Base-by-base conservation (phyloP, 148 eudicot genomes). In the Gaultheria prostrata region DNA sequence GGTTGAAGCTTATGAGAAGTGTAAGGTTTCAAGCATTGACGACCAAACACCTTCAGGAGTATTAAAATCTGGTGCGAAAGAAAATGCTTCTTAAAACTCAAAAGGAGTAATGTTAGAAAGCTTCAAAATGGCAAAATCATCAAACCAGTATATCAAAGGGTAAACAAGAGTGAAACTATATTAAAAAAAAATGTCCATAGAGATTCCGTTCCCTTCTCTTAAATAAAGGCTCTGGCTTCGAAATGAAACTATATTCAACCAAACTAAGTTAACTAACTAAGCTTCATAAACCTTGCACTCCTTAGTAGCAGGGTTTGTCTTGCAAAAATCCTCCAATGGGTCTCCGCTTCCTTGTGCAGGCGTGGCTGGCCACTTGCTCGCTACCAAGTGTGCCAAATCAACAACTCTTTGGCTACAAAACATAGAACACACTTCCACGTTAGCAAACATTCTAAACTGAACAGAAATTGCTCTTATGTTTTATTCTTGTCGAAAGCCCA, bases 201-300 rank as follows among this genome's bases (percentile, higher is more conserved):
- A 39, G 43, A 63, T 24, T 63, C 30, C 24, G 13, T 63, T 10
- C 70, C 14, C 70, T 26, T 26, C 32, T n/a, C 70, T 24, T 63
- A 63, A 24, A 9, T 30, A 63, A 63, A 63, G 32, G 70, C 24
- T 30, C 32, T 10, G 70, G 14, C 70, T 9, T 12, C 2, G 32
- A 24, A 63, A 24, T 9, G 28, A n/a, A 63, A 63, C 70, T 63
- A n/a, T 63, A 24, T n/a, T 26, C 28, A 63, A 63, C 56, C 45
- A 81, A 81, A 56, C 65, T 26, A 57, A 57, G 7, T 13, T 3
- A 45, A 54, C 30, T 12, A 30, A 26, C 79, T 89, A 90, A 75
- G 86, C 85, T 86, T 96, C 99, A 75, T 88, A 97, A 72, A 97
- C 94, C 89, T 97, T 97, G 97, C 99, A 94, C 91, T 97, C 99